Evolutionary conservation across 2,329 filamentous ascomycete genomes (phyloP).

Genomic region (Neurospora sp.): DNA sequence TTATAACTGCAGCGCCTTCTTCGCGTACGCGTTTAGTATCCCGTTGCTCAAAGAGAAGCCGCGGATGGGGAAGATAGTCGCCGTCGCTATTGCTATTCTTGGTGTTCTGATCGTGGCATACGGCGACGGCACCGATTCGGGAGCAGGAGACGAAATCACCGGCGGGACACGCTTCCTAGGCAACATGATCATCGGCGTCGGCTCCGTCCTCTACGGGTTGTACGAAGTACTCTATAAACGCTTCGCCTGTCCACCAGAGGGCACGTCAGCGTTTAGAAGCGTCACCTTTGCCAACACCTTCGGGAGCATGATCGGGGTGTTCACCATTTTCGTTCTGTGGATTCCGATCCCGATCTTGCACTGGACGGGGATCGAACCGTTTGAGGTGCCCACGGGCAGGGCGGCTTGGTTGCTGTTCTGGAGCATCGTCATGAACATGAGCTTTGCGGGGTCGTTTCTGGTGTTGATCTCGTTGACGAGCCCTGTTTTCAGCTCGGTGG

Average conservation of each 20-base stretch:
- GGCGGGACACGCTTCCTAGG: constrained; percentile 64
- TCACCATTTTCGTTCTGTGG: constrained; percentile 84
- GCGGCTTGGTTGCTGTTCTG: constrained; percentile 72
- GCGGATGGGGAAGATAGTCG: constrained; percentile 72
- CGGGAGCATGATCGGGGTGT: constrained; percentile 74
- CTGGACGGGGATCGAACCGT: constrained; percentile 65
- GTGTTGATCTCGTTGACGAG: constrained; percentile 88
- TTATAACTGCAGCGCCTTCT: constrained; percentile 98
- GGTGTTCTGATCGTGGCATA: constrained; percentile 95
- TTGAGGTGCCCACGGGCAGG: constrained; percentile 68
- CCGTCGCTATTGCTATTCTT: constrained; percentile 75
- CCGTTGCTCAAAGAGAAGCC: constrained; percentile 79
- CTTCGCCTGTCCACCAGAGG: constrained; percentile 85
- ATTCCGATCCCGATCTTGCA: constrained; percentile 82
- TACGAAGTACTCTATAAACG: constrained; percentile 98
- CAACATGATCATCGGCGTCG: constrained; percentile 84
- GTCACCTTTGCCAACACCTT: constrained; percentile 95
- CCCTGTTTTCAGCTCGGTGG: constrained; percentile 85
- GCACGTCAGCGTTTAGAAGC: constrained; percentile 71
- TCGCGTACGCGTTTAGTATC: constrained; percentile 94
- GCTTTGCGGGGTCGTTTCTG: constrained; percentile 86
- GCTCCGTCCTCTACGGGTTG: constrained; percentile 86
- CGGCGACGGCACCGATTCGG: constrained; percentile 52
- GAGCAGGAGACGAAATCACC: constrained; percentile 18
- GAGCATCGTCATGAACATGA: constrained; percentile 77